Percentiles rank a stretch among this genome's conserved stretches.
Evolutionary conservation across 257 asterid genomes (phyloP).

Genomic region (Solanum clarkiae): DNA sequence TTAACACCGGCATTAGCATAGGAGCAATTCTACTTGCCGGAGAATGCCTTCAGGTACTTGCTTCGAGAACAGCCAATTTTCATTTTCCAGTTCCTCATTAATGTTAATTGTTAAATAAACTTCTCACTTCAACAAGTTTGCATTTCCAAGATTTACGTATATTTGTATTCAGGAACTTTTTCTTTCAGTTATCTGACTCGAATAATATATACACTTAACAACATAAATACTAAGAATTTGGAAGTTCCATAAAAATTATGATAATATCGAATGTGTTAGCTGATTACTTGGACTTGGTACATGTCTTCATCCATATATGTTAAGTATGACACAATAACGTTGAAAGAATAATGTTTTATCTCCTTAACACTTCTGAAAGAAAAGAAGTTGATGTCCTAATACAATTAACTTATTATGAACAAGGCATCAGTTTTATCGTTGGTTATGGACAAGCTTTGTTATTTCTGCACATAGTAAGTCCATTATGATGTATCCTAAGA

Average conservation of each 20-base stretch:
- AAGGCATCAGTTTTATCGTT: neutral
- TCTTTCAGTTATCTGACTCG: neutral
- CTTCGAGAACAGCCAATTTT: neutral
- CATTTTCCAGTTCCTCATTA: neutral
- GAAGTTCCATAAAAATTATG: neutral
- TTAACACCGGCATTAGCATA: conserved; percentile 77
- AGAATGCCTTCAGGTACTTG: conserved; percentile 78
- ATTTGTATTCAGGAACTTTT: neutral
- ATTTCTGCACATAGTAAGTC: neutral
- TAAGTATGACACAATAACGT: neutral
- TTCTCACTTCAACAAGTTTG: neutral
- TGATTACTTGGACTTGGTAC: neutral
- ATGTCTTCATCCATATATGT: neutral
- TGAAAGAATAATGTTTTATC: neutral
- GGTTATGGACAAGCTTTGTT: neutral
- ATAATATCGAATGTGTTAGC: neutral
- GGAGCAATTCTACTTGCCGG: conserved; percentile 86
- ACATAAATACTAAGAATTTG: neutral
- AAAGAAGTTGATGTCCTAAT: neutral
- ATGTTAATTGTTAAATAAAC: neutral
- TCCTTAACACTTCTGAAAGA: neutral
- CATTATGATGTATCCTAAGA: neutral
- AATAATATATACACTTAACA: neutral
- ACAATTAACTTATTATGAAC: neutral
- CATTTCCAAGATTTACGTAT: neutral